Base-by-base conservation (phyloP, 208 protist genomes). In the Acanthamoeba culbertsoni region DNA sequence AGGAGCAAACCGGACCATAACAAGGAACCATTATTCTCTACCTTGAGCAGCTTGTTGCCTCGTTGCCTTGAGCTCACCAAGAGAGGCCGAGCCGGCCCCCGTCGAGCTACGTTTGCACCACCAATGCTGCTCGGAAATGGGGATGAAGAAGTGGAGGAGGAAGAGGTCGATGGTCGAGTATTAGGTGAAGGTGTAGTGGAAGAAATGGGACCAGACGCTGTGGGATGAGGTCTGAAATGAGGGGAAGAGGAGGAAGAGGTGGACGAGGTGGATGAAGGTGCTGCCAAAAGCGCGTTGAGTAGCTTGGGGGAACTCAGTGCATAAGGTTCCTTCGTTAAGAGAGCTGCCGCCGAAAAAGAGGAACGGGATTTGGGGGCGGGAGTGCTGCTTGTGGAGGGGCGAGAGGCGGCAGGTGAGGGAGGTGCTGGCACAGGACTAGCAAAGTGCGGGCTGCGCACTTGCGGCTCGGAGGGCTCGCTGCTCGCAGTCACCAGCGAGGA, bases 161-260 rank as follows among this genome's bases (percentile, higher is more conserved):
- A 6, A 63, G 46, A 71, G n/a, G 40, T 20, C n/a, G 55, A 88
- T 20, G 7, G 16, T 20, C n/a, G 18, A 1, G 37, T 12, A 46
- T 0, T 10, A 23, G 26, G 33, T 73, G 88, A 65, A 63, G 8
- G 62, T 14, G 59, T 26, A 45, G 23, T 23, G 37, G 45, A 57
- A 16, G 8, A 53, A 53, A 10, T 63, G n/a, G 23, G 3, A 4
- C 23, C 14, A 26, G 26, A 62, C 46, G 98, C 95, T 99, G 97
- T 1, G 99, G 98, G 4, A 98, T 98, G 18, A 18, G 12, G 28
- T 16, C 35, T 75, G 35, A 12, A 99, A 96, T 98, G 98, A 99
- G 93, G 99, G 97, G 94, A 98, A 97, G 28, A 98, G 73, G 77
- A 99, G 97, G 53, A 99, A 98, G 51, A 59, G 51, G 51, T 59